Base-by-base conservation (phyloP, 148 eudicot genomes). In the Persicaria maculosa region DNA sequence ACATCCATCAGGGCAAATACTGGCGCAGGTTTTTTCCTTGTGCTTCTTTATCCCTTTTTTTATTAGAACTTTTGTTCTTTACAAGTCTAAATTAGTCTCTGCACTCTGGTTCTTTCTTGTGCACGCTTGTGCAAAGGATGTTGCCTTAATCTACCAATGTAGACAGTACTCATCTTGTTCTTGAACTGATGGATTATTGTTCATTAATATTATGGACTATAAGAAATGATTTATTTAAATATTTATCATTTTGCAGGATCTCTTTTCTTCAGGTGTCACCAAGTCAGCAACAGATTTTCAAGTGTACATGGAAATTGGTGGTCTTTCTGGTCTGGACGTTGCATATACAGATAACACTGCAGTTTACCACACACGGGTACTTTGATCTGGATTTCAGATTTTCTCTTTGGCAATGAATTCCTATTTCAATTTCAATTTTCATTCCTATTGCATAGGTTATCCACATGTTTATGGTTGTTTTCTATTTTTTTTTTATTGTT, bases 321-420 rank as follows among this genome's bases (percentile, higher is more conserved):
- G 99, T 83, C 97, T 95, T 81, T 95, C 99, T 44, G 97, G 97
- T 22, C 89, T 95, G 65, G 99, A 95, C 89, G 92, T 95, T 79
- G 99, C 97, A 68, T 95, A 77, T 76, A 9, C 78, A 14, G 99
- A 95, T 77, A 87, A 86, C 58, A 86, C 97, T 72, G 97, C 97
- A 77, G 97, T 95, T 47, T 95, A 95, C 80, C 99, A 95, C 85
- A 95, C 99, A 58, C 90, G 89, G 99, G 99, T 95, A 76, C 14
- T 43, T 69, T 45, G 50, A 19, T 31, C 65, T 54, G 67, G n/a
- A 17, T 72, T 46, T 47, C 4, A 4, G 9, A 65, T 4, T 40
- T 31, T 65, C 46, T 36, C n/a, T 14, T 65, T 65, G 14, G 62
- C 46, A 25, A 4, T 40, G 2, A 59, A 1, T 14, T 19, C 22